Conservation (phyloP, 148 eudicot species). For the Pouteria glomerata region DNA sequence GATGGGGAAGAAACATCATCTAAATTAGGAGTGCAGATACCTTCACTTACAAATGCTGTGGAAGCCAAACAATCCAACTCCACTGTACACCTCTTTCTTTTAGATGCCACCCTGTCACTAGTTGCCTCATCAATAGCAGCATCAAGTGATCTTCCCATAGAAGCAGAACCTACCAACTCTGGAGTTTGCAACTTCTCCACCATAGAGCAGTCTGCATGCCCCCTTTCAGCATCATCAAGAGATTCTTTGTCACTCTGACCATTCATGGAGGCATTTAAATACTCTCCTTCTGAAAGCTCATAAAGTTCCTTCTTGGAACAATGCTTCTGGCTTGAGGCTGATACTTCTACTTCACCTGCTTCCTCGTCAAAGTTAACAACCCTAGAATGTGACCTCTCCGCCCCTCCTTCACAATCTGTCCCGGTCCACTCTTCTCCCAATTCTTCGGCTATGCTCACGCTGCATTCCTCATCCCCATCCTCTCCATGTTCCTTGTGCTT, state of each 20-base stretch:
- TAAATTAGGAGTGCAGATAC: not conserved
- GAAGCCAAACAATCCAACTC: not conserved
- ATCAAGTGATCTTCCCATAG: slow-evolving; percentile 12
- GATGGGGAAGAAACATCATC: slow-evolving; percentile 14
- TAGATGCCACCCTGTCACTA: slow-evolving; percentile 7
- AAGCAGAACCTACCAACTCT: slow-evolving; percentile 15
- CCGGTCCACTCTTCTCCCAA: slow-evolving; percentile 11
- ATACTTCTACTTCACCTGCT: not conserved
- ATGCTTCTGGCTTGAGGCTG: not conserved
- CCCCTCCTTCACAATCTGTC: slow-evolving; percentile 11
- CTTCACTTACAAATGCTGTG: not conserved
- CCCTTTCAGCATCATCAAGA: slow-evolving; percentile 9
- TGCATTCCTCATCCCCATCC: not conserved
- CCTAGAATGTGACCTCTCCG: not conserved
- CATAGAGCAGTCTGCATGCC: slow-evolving; percentile 10
- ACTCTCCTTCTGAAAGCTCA: slow-evolving; percentile 15
- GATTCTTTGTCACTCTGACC: slow-evolving; percentile 4
- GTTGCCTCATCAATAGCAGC: slow-evolving; percentile 12
- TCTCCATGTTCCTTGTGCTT: slow-evolving; percentile 14
- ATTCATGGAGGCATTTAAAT: slow-evolving; percentile 8
- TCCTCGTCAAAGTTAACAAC: not conserved
- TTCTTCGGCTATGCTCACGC: slow-evolving; percentile 17
- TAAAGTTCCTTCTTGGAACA: not conserved
- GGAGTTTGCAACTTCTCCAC: slow-evolving; percentile 16
- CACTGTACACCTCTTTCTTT: slow-evolving; percentile 9